Conservation (phyloP, 2,329 filamentous ascomycete genomes). For the Trichoderma pleuroti region DNA sequence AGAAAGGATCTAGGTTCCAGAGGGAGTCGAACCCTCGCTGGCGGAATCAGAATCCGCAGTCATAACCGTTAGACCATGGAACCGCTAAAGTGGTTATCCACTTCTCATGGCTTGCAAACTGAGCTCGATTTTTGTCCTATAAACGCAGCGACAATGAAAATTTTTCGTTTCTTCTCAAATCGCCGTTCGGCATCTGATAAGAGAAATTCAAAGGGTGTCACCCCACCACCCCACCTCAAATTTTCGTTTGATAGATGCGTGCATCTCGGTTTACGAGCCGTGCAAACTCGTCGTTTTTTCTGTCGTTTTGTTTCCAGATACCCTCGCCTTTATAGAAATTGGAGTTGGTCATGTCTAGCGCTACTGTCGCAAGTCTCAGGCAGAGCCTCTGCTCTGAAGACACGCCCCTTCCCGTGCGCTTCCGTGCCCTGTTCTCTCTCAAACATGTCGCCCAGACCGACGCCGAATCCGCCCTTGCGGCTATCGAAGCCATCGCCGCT, state of each 20-base stretch:
- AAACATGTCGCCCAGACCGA: constrained; percentile 83
- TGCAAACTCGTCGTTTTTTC: not conserved
- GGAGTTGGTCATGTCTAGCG: constrained; percentile 24
- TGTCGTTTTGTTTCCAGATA: not conserved
- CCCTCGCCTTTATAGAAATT: not conserved
- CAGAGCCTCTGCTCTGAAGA: constrained; percentile 75
- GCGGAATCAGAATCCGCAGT: constrained; percentile 39
- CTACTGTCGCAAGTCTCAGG: constrained; percentile 62
- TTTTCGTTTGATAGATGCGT: constrained; percentile 29
- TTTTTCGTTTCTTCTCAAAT: not conserved
- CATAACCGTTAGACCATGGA: constrained; percentile 38
- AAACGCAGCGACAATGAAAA: not conserved
- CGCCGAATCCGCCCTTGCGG: constrained; percentile 51
- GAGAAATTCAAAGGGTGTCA: constrained; percentile 2
- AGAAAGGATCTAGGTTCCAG: constrained; percentile 28
- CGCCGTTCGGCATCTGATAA: constrained; percentile 16
- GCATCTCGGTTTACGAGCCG: not conserved
- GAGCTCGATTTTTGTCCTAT: not conserved
- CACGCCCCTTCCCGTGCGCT: constrained; percentile 80
- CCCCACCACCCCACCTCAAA: constrained; percentile 33
- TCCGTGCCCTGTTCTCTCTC: constrained; percentile 94
- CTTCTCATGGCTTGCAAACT: constrained; percentile 25
- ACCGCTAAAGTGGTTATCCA: constrained; percentile 29
- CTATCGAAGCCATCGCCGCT: constrained; percentile 79
- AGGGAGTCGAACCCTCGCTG: constrained; percentile 38